Percentiles rank a stretch among this genome's conserved stretches.
Evolutionary conservation across 192 early-diverging fungal genomes (phyloP).

Genomic region (Coemansia interrupta): DNA sequence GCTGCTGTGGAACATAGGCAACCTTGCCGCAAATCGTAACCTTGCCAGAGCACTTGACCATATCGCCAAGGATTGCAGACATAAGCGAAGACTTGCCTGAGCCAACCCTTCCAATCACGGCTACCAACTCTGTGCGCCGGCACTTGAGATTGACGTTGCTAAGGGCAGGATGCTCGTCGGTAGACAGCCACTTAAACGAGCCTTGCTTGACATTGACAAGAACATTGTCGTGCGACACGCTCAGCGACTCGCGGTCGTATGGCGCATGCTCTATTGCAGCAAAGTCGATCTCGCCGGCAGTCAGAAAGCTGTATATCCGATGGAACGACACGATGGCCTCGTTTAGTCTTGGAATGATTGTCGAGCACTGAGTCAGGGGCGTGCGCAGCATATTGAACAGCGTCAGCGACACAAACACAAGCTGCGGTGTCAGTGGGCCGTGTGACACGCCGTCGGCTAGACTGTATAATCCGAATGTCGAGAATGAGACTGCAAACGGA

Average conservation of each 20-base stretch:
- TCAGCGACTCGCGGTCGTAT: conserved; percentile 37
- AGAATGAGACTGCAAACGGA: conserved; percentile 48
- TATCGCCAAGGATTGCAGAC: conserved; percentile 60
- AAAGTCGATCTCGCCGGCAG: conserved; percentile 44
- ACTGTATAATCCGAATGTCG: conserved; percentile 47
- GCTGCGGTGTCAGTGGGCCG: conserved; percentile 50
- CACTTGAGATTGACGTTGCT: conserved; percentile 43
- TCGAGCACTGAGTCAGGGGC: conserved; percentile 33
- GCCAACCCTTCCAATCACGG: conserved; percentile 63
- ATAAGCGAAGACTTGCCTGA: conserved; percentile 65
- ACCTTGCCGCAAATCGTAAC: conserved; percentile 33
- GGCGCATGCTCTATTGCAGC: conserved; percentile 24
- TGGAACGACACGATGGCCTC: conserved; percentile 38
- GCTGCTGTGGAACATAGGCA: conserved; percentile 61
- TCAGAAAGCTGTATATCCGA: conserved; percentile 42
- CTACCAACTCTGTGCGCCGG: conserved; percentile 54
- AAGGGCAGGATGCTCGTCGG: conserved; percentile 32
- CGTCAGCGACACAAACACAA: conserved; percentile 52
- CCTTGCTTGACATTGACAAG: conserved; percentile 28
- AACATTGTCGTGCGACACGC: conserved; percentile 16
- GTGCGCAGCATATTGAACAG: conserved; percentile 51
- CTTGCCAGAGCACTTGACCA: conserved; percentile 34
- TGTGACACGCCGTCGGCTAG: conserved; percentile 31
- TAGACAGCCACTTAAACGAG: conserved; percentile 57
- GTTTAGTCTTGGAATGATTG: conserved; percentile 32